A percentile compares a stretch with the other conserved stretches of the same genome.
Evolutionary conservation across 2,329 filamentous ascomycete species (phyloP).

Genomic region (Ceratocystis smalleyi): DNA sequence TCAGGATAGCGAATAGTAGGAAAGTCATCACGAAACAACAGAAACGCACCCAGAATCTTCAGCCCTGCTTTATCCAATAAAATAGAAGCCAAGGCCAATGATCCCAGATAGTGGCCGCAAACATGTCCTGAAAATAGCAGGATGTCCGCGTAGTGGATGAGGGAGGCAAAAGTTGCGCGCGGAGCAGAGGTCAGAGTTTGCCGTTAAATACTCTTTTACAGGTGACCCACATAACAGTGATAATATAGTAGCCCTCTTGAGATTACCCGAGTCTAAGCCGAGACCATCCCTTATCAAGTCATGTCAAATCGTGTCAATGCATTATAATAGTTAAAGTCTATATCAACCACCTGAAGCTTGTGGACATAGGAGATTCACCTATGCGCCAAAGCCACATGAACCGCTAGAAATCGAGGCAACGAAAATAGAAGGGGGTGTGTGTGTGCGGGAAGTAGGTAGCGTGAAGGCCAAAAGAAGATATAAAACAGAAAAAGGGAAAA

Average conservation of each 20-base stretch:
- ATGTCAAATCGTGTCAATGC: background rate
- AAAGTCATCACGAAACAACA: slow-evolving; percentile 17
- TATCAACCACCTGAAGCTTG: background rate
- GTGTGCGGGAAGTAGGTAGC: background rate
- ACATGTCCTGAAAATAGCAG: background rate
- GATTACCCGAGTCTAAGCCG: background rate
- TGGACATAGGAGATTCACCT: background rate
- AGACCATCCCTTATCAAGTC: background rate
- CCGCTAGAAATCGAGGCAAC: background rate
- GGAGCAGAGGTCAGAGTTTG: background rate
- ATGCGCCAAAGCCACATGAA: background rate
- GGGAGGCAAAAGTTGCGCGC: background rate
- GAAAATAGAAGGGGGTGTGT: background rate
- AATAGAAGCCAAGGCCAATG: slow-evolving; percentile 3
- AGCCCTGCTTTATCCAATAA: slow-evolving; percentile 3
- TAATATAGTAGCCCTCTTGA: background rate
- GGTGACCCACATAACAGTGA: background rate
- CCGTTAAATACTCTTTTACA: background rate
- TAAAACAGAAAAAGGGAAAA: no score
- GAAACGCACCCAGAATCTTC: slow-evolving; percentile 1
- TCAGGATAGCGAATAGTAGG: slow-evolving; percentile 3
- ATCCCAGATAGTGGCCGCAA: background rate
- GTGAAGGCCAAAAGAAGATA: background rate
- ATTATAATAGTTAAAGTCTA: background rate
- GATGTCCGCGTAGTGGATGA: background rate